Evolutionary conservation across 2,329 filamentous ascomycete genomes (phyloP), one percentile per base, ranked within the genome.

Genomic region (Exophiala lecanii-corni): DNA sequence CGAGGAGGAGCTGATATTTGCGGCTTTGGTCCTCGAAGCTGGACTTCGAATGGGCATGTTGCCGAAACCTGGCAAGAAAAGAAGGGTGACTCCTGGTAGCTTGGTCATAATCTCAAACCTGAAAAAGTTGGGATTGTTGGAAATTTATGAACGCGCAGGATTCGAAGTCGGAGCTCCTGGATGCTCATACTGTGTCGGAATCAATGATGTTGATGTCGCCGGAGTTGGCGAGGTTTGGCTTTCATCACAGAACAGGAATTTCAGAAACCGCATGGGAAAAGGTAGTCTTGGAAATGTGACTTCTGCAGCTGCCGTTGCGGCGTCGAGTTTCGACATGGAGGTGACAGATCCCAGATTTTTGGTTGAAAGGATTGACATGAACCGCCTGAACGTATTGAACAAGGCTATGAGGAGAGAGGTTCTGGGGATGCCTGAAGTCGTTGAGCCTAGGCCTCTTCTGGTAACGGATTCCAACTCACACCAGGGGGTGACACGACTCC

Each of bases 121-220:
- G 5, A 55, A 58, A 13, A 53, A 57, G 13, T 45, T 61, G 1
- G 63, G 64, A 39, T 56, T 71, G 2, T 42, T 57, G 1, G 59
- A 64, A 2, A 45, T 67, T 2, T 71, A 71, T 40, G 55, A 65
- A 25, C 46, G 59, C 5, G 67, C 67, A 9, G 67, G 67, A 0
- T 72, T 71, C 45, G 58, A 62, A 36, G 56, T 67, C 13, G 63
- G 66, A 2, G 54, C 62, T 0, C 67, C 69, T 0, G 67, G 68
- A 1, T 72, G 69, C 51, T 68, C 62, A 36, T 71, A 68, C 45
- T 72, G 69, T 34, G 68, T 71, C 3, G 66, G 68, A 1, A 67
- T 70, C 59, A 57, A 54, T 16, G 30, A 33, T 12, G 66, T 62
- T 2, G 69, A 71, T 48, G 57, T 60, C 38, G 69, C 69, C 2